phyloP scores from a whole-genome alignment of 257 asterid genomes.

The Buddleja alternifolia region DNA sequence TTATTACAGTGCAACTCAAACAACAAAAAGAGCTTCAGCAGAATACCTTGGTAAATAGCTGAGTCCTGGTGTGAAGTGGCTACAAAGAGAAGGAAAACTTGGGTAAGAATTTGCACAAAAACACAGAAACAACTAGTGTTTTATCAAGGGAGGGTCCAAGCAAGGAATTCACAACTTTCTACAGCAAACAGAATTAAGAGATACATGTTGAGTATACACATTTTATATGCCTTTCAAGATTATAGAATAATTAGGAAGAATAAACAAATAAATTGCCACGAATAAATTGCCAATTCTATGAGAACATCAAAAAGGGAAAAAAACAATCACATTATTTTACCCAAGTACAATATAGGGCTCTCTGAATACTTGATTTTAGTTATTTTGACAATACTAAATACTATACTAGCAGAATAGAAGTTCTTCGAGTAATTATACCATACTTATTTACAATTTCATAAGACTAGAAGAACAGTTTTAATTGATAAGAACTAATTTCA shows the following conservation, averaged over 20 bases:
- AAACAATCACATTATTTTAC: no score
- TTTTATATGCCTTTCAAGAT: conserved; percentile 3
- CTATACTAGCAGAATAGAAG: neutral
- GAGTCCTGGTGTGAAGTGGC: conserved; percentile 87
- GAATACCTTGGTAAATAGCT: conserved; percentile 81
- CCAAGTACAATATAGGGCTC: no score
- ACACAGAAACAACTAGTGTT: neutral
- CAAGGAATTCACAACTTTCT: neutral
- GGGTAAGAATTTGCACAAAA: conserved; percentile 24
- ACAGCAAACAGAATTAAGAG: neutral
- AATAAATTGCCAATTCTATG: neutral
- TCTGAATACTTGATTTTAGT: no score
- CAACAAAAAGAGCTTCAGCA: conserved; percentile 20
- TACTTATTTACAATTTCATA: neutral
- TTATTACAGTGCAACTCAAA: conserved; percentile 17
- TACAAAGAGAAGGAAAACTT: conserved; percentile 41
- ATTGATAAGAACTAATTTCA: neutral
- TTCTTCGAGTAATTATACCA: neutral
- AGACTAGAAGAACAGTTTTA: neutral
- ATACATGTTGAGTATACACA: neutral
- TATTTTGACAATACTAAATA: neutral
- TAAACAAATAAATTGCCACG: no score
- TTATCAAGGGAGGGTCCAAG: neutral
- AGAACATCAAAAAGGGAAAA: neutral
- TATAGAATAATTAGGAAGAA: no score